Evolutionary conservation across 2,329 filamentous ascomycete species (phyloP), one percentile per base, ranked within the genome.

Genomic region (Aspergillus floridensis): DNA sequence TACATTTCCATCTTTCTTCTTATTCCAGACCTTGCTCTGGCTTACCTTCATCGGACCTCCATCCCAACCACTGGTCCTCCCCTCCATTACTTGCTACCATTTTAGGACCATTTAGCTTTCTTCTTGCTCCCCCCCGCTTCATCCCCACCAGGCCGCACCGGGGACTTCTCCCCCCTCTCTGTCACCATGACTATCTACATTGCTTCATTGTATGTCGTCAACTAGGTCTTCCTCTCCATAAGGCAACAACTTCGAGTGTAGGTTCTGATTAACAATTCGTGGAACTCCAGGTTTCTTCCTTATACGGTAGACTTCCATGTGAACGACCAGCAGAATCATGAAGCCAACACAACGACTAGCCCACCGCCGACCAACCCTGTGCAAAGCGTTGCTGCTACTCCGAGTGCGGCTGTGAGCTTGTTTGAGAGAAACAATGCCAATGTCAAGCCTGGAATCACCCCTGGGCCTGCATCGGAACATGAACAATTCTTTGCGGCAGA

Each of bases 241-340:
- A 35, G 32, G 4, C 32, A 35, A 5, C 12, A 35, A 35, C 4
- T 12, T 35, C 32, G 12, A 19, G 38, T 16, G 38, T 44, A 16
- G 16, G 38, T 4, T 6, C 14, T 3, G 38, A 19, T 63, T 64
- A 55, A 68, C 46, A n/a, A 31, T 22, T 47, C 24, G 14, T 32
- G 14, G n/a, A 26, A 24, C 6, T 19, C 3, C 53, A 96, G 93
- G 59, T 96, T 96, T 73, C 85, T 97, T 38, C 93, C 93, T 35
- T 93, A 96, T 75, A 98, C 93, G 46, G 83, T 96, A 70, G 88
- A 96, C 75, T 98, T 98, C 75, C 88, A 88, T 67, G 82, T 90
- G 58, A 85, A 76, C 49, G 68, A 70, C 21, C 62, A 66, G 26
- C 67, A 68, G 55, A 60, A 69, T 62, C 59, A 82, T 81, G 32